Percentiles rank a stretch among this genome's conserved stretches.
phyloP scores from a whole-genome alignment of 371 early-diverging fungal genomes.

The Saksenaea vasiformis region DNA sequence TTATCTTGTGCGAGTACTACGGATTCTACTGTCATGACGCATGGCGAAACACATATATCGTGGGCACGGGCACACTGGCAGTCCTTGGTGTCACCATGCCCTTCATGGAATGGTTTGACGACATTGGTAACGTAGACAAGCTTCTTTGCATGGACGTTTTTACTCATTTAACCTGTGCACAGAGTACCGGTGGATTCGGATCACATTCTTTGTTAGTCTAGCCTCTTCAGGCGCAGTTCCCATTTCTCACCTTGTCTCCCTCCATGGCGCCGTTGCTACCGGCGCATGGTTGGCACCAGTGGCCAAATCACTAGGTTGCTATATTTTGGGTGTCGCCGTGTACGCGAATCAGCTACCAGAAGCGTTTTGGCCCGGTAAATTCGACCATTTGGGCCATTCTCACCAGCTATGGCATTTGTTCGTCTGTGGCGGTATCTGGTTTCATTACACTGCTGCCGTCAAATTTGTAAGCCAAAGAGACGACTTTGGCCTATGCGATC shows the following conservation, averaged over 20 bases:
- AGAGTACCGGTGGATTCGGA: slow-evolving; percentile 48
- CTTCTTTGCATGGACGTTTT: no score
- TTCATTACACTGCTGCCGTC: slow-evolving; percentile 64
- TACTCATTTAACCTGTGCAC: background rate
- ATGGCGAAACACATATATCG: slow-evolving; percentile 65
- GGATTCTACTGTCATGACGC: slow-evolving; percentile 74
- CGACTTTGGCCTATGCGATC: slow-evolving; percentile 36
- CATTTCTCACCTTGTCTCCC: slow-evolving; percentile 51
- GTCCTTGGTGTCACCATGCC: slow-evolving; percentile 48
- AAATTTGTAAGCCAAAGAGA: slow-evolving; percentile 44
- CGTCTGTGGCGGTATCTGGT: slow-evolving; percentile 72
- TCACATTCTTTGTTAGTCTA: slow-evolving; percentile 54
- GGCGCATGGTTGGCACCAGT: slow-evolving; percentile 48
- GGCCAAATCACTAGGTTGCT: slow-evolving; percentile 42
- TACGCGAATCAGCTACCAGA: slow-evolving; percentile 79
- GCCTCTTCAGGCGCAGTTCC: slow-evolving; percentile 71
- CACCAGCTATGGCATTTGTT: slow-evolving; percentile 84
- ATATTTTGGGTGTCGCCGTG: slow-evolving; percentile 44
- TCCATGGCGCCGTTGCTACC: slow-evolving; percentile 58
- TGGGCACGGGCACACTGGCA: slow-evolving; percentile 49
- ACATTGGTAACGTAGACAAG: slow-evolving; percentile 24
- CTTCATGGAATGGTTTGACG: slow-evolving; percentile 52
- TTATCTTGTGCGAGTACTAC: slow-evolving; percentile 65
- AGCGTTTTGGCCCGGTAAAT: slow-evolving; percentile 70
- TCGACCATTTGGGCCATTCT: slow-evolving; percentile 73